A percentile compares a stretch with the other conserved stretches of the same genome.
These are phyloP conservation scores for Mesotaenium endlicherianum DNA, from an alignment of 139 green algal genomes.

Conservation along the genomic window DNA sequence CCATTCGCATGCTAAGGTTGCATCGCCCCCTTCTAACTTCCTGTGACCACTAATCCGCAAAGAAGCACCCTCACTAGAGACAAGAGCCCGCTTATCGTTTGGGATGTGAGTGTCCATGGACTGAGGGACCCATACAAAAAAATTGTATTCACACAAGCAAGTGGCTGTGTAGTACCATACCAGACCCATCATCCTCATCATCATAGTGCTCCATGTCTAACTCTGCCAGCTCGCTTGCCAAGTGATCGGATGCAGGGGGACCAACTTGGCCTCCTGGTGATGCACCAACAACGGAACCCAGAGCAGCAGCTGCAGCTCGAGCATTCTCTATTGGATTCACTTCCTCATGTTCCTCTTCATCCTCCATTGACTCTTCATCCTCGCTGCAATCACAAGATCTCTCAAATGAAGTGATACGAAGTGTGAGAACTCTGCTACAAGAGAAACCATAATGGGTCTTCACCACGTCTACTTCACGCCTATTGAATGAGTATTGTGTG, in stretches of 20 bases:
- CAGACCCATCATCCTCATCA: conserved; percentile 69
- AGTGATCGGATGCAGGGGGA: not conserved
- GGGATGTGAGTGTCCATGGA: no score
- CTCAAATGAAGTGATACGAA: not conserved
- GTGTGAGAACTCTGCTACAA: not conserved
- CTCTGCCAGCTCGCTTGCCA: conserved; percentile 71
- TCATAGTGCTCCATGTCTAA: conserved; percentile 96
- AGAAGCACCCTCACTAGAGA: no score
- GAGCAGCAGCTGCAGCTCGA: conserved; percentile 25
- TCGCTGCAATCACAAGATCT: not conserved
- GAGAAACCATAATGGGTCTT: no score
- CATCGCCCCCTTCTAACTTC: no score
- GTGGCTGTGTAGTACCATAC: no score
- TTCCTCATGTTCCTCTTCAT: conserved; percentile 18
- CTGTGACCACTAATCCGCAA: no score
- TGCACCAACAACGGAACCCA: conserved; percentile 5
- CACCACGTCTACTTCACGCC: no score
- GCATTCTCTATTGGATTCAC: conserved; percentile 15
- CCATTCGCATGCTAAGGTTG: no score
- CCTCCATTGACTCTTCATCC: conserved; percentile 37
- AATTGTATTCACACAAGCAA: no score
- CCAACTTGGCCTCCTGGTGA: not conserved
- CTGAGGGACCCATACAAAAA: no score
- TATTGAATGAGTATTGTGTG: no score
- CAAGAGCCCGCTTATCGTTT: no score